Base-by-base conservation (phyloP, 2,329 filamentous ascomycete genomes). In the Ophiocordyceps camponoti-rufipedis region DNA sequence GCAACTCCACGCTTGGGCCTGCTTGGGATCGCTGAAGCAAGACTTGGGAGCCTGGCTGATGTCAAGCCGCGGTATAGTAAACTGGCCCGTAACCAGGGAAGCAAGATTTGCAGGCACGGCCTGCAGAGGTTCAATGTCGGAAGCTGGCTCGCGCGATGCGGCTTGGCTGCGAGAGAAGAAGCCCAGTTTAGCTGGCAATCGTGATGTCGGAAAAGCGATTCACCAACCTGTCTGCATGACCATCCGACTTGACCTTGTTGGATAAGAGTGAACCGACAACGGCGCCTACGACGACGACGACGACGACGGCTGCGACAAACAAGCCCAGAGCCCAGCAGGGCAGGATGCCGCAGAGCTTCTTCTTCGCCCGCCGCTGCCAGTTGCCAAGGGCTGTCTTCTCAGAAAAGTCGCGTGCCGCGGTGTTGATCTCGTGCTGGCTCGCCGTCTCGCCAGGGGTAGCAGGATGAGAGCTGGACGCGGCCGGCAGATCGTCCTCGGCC, bases 1-100 rank as follows among this genome's bases (percentile, higher is more conserved):
- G 55, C 80, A 85, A 48, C 67, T 73, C 80, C 80, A 85, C 1
- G 78, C 72, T 44, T 66, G 58, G n/a, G 66, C 62, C 52, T 78
- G 70, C 1, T 58, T 65, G 1, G 68, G 63, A 46, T 80, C 67
- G 31, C 66, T 65, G 48, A 84, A 66, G 55, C 80, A 85, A 0
- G 67, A 65, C 39, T 65, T 68, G 14, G 74, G 70, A 2, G 64
- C 62, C 45, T 67, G 64, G 45, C 66, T 68, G 3, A 69, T 62
- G 42, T 68, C 62, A 5, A 77, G 60, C 4, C 72, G 69, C 14
- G 75, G 71, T n/a, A 85, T 57, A 19, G 62, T 60, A 50, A 63
- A 84, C 0, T 61, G 64, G 2, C 80, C 80, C 3, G 67, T 69
- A 1, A 70, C 66, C 29, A 81, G 64, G 2, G 67, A 55, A 28